Base-by-base conservation (phyloP, 2,329 filamentous ascomycete genomes). In the Arthrobotrys megalospora region DNA sequence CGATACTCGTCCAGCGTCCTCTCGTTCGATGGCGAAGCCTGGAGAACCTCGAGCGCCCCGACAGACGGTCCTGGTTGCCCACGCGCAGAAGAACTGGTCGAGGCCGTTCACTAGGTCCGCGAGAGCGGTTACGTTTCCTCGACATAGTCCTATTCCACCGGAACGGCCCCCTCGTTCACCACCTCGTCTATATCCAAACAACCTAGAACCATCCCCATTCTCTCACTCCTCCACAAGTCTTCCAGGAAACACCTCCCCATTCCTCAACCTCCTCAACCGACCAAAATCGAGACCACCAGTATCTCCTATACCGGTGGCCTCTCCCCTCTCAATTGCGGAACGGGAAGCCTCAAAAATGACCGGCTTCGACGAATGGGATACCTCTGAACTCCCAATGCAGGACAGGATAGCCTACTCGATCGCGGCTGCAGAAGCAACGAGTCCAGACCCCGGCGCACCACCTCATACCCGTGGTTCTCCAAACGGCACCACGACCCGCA, bases 291-390 rank as follows among this genome's bases (percentile, higher is more conserved):
- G 53, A 52, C 43, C 36, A 3, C 67, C 52, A 6, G 10, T 36
- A 38, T 66, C 75, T 12, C 75, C 67, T 24, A 19, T 47, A 21
- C 67, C 62, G 6, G 21, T 53, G 12, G 53, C 19, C 11, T 72
- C 71, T 28, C 75, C 75, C 6, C 63, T 78, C 12, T 55, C 62
- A 8, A 43, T 78, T 6, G 47, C 58, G 21, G 75, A 78, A 28
- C 67, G 71, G 19, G 75, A 78, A 64, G 75, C 67, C 3, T 78
- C 75, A 11, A 70, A 70, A 10, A 68, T 78, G 12, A 53, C 67
- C 32, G 75, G 48, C 2, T 78, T 78, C 36, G 75, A 78, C n/a
- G 75, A 78, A 19, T 78, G 75, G 75, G 75, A 78, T 64, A 78
- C 62, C 21, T 78, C 75, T 14, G 62, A 48, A 21, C n/a, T 78